A percentile compares a stretch with the other conserved stretches of the same genome.
Conservation (phyloP, 768 basidiomycete genomes). For the Auricularia sp. region DNA sequence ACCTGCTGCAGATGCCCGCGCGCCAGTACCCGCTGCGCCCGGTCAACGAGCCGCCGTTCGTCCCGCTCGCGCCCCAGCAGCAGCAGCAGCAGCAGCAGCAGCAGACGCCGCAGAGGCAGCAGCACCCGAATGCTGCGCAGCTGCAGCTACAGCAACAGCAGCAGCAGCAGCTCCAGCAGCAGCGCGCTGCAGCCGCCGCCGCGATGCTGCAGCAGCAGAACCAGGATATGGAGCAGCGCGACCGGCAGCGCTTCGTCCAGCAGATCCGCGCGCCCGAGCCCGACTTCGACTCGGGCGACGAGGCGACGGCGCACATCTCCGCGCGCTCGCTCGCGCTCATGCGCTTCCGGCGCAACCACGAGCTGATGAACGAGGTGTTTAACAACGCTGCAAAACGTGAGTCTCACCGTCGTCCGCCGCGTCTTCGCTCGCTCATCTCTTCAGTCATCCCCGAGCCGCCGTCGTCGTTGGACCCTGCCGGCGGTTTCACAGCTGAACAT, state of each 20-base stretch:
- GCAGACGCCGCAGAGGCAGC: not conserved
- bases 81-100: not conserved
- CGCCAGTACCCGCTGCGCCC: slow-evolving; percentile 63
- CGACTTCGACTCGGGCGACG: not conserved
- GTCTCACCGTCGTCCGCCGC: not conserved
- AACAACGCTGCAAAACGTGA: slow-evolving; percentile 56
- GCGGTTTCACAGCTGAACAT: not conserved
- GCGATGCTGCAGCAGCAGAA: not conserved
- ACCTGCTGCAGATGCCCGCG: slow-evolving; percentile 47
- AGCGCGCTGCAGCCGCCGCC: too few relatives aligned
- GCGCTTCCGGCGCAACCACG: slow-evolving; percentile 72
- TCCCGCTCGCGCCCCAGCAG: slow-evolving; percentile 47
- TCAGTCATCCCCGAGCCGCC: not conserved
- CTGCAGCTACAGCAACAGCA: not conserved
- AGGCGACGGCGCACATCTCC: slow-evolving; percentile 41
- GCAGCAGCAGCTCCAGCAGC: not conserved
- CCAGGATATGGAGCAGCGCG: not conserved
- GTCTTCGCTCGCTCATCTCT: too few relatives aligned
- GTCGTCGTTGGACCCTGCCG: not conserved
- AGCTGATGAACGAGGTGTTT: slow-evolving; percentile 78
- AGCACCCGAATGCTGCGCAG: too few relatives aligned
- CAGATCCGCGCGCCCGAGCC: not conserved
- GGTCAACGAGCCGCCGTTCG: slow-evolving; percentile 55
- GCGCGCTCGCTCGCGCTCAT: slow-evolving; percentile 60
- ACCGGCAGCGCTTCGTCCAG: not conserved